Evolutionary conservation across 73 alveolate genomes (phyloP).

Genomic region (Stentor coeruleus): DNA sequence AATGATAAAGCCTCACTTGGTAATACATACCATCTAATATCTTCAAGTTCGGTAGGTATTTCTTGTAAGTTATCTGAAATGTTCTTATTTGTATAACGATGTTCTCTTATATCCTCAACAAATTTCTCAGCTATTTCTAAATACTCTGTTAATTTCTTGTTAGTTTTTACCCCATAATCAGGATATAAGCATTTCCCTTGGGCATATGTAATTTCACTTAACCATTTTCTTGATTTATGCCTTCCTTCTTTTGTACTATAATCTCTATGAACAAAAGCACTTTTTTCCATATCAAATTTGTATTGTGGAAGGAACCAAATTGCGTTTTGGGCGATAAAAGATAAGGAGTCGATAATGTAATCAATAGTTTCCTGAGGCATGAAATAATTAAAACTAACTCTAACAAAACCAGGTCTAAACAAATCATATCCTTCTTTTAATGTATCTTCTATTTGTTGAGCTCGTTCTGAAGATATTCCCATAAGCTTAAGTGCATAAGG

Average conservation of each 20-base stretch:
- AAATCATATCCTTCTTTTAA: conserved; percentile 79
- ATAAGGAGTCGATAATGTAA: conserved; percentile 70
- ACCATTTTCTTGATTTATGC: conserved; percentile 38
- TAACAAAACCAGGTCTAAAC: conserved; percentile 84
- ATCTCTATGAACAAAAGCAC: background rate
- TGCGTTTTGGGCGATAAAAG: conserved; percentile 72
- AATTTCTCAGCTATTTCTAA: conserved; percentile 37
- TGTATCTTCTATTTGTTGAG: conserved; percentile 56
- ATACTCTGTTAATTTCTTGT: background rate
- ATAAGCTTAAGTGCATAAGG: conserved; percentile 74
- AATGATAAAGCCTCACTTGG: conserved; percentile 59
- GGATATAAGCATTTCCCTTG: conserved; percentile 29
- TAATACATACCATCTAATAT: conserved; percentile 53
- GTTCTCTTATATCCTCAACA: conserved; percentile 32
- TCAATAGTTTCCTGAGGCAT: conserved; percentile 65
- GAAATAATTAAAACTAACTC: conserved; percentile 80
- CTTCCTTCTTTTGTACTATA: conserved; percentile 38
- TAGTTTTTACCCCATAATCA: background rate
- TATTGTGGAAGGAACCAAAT: conserved; percentile 70
- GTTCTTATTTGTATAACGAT: conserved; percentile 45
- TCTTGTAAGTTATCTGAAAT: conserved; percentile 38
- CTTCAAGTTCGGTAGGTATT: conserved; percentile 46
- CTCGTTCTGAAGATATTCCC: conserved; percentile 49
- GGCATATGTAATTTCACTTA: conserved; percentile 47
- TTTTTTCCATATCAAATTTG: conserved; percentile 43